Base-by-base conservation (phyloP, 75 land plant species). In the Larix kaempferi region DNA sequence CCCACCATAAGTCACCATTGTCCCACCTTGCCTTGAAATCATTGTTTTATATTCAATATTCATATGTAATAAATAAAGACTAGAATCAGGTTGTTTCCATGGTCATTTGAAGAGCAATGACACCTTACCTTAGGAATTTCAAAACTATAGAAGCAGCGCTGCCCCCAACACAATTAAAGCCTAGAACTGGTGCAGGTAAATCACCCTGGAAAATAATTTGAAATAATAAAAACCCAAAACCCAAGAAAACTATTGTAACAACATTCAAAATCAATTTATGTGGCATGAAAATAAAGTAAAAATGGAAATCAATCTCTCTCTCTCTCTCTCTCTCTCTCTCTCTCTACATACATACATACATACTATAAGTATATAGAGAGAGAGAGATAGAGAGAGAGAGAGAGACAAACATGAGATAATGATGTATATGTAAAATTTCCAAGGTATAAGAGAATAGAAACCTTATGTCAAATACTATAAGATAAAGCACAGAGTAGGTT, bases 1-100 rank as follows among this genome's bases (percentile, higher is more conserved):
- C 26, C 99, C 99, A 66, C 99, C 99, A 87, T 98, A 98, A 5
- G 99, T 98, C 59, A 95, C 98, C 98, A 98, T 91, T 11, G 91
- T 93, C 54, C 96, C 98, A 78, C 92, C 92, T 71, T 89, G 84
- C 87, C 98, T 98, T 84, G 6, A 29, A 77, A 21, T 33, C 17
- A 76, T 22, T 61, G 57, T 33, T 15, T 57, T 73, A 65, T 33
- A 57, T 25, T 33, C 52, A 56, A 23, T 55, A 54, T 27, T 74
- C 16, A 55, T 27, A 55, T 25, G 22, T 39, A 6, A 66, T 17
- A 4, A 23, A 15, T 21, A 41, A 69, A 62, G 14, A 62, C 13
- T 23, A 62, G 25, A 23, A 14, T 12, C 5, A 49, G 54, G 54
- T 49, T 49, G 54, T 49, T 49, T 49, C 54, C 54, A 49, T 2